A percentile compares a stretch with the other conserved stretches of the same genome.
phyloP scores from a whole-genome alignment of 2,329 filamentous ascomycete genomes.

The Fusarium sp. region DNA sequence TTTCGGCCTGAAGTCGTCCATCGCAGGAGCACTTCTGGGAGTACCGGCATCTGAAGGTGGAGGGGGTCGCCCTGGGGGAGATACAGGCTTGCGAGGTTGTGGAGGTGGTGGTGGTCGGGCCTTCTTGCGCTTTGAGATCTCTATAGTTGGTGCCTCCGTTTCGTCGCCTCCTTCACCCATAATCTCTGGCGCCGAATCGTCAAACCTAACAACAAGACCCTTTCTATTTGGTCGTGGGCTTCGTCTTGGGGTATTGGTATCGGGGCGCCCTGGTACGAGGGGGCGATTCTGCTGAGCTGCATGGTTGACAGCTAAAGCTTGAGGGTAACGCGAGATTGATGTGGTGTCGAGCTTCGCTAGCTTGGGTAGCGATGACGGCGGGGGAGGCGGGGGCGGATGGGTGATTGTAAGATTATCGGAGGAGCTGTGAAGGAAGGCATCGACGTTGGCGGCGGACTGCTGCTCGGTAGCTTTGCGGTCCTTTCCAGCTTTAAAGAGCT shows the following conservation, averaged over 20 bases:
- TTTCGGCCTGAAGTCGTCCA: constrained; percentile 65
- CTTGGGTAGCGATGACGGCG: constrained; percentile 58
- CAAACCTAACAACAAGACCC: constrained; percentile 80
- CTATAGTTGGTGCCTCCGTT: constrained; percentile 76
- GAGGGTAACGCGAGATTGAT: constrained; percentile 67
- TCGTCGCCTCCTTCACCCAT: constrained; percentile 96
- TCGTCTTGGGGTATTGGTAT: constrained; percentile 57
- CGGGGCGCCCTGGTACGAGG: constrained; percentile 53
- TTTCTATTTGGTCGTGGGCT: constrained; percentile 68
- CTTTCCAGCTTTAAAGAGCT: constrained; percentile 65
- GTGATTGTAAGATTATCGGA: constrained; percentile 67
- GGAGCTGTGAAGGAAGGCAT: constrained; percentile 69
- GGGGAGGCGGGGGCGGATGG: constrained; percentile 61
- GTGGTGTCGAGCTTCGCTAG: constrained; percentile 69
- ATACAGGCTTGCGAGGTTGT: constrained; percentile 37
- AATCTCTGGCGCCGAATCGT: constrained; percentile 77
- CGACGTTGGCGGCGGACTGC: constrained; percentile 61
- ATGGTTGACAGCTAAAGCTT: constrained; percentile 61
- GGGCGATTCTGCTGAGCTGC: constrained; percentile 59
- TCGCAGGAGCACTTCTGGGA: constrained; percentile 10
- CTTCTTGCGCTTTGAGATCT: constrained; percentile 74
- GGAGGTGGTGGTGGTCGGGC: constrained; percentile 51
- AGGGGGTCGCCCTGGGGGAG: constrained; percentile 28
- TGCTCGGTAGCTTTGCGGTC: constrained; percentile 54
- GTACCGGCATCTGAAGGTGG: constrained; percentile 20